Base-by-base conservation (phyloP, 73 alveolate genomes). In the Paramecium sonneborni region DNA sequence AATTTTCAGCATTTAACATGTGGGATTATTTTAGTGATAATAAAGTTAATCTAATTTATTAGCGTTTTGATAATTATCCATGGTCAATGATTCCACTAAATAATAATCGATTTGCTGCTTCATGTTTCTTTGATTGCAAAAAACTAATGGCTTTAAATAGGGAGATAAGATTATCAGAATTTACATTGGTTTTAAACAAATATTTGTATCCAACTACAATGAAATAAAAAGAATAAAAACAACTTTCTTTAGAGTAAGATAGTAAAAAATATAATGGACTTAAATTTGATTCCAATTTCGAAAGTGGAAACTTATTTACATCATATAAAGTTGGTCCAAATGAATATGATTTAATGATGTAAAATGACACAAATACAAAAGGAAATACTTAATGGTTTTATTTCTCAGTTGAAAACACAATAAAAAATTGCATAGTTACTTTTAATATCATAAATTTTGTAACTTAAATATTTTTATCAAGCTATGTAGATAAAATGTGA, bases 401-500 rank as follows among this genome's bases (percentile, higher is more conserved):
- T 82, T 88, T 88, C 57, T 69, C 85, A 7, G 90, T 88, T 23
- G 48, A 62, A 24, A 57, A 57, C 41, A 69, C 76, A 5, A 32
- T 38, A 6, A 74, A 86, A 41, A 92, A 93, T 23, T 43, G 76
- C 24, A 58, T 34, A 28, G 92, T 93, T 24, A 88, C 93, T 35
- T 76, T 93, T 38, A 93, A 93, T 85, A 70, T 93, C 69, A 55
- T 93, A 23, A 93, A 93, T 67, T 85, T 93, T 24, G 93, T 88
- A 88, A 69, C 44, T 26, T 69, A 32, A 32, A 38, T 76, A 76
- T 57, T 76, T 35, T 44, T 35, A 56, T 69, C 76, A 38, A 69
- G 86, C 14, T 14, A 23, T 62, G 82, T 62, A 86, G 93, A 62
- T 94, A 62, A 96, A 96, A 92, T 95, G 95, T 6, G 98, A 96